Percentiles rank a stretch among this genome's conserved stretches.
phyloP scores from a whole-genome alignment of 345 rosid genomes.

The Gossypium raimondii region DNA sequence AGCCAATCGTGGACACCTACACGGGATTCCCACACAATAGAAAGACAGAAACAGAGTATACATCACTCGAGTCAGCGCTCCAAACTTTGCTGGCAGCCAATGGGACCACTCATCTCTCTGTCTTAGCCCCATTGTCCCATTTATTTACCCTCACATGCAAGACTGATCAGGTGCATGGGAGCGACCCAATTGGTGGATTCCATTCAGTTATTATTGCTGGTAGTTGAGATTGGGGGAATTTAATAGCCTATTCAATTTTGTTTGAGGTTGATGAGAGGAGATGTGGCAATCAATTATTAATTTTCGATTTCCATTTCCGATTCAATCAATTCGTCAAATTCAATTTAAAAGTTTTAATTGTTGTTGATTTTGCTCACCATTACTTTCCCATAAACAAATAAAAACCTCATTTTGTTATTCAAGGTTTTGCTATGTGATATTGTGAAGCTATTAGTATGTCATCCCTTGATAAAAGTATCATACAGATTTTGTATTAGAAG shows the following conservation, averaged over 20 bases:
- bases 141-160: constrained; percentile 34
- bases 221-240: constrained; percentile 12
- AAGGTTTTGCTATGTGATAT: no score
- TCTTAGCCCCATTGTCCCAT: constrained; percentile 13
- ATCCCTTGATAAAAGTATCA: no score
- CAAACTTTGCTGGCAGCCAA: background rate
- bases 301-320: no score
- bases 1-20: constrained; percentile 10
- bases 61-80: constrained; percentile 16
- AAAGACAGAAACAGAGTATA: background rate
- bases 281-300: background rate
- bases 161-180: background rate
- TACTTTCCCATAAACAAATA: no score
- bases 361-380: no score
- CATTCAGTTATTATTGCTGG: constrained; percentile 18
- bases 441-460: no score
- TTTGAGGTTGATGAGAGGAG: background rate
- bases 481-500: no score
- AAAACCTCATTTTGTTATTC: no score
- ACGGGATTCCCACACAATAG: constrained; percentile 10
- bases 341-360: no score
- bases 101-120: constrained; percentile 24
- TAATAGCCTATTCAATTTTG: constrained; percentile 12
- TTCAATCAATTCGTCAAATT: no score
- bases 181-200: background rate